Evolutionary conservation across 2,329 filamentous ascomycete species (phyloP).

Genomic region (Macrophomina phaseolina): DNA sequence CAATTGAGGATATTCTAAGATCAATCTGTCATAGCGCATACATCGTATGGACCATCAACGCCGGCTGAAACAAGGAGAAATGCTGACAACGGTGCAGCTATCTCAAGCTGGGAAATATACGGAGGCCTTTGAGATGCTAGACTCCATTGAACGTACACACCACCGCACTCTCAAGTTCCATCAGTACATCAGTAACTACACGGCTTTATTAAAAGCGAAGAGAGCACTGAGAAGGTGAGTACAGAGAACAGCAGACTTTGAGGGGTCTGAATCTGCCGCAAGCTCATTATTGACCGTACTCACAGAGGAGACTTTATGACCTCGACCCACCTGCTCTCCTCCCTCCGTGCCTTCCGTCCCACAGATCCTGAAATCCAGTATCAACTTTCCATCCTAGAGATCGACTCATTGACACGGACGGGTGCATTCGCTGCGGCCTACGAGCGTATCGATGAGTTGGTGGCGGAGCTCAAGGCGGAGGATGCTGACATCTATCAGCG

Average conservation of each 20-base stretch:
- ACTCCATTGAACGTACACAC: conserved; percentile 61
- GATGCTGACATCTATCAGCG: conserved; percentile 70
- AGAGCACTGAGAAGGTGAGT: conserved; percentile 62
- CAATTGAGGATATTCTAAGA: conserved; percentile 80
- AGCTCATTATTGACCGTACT: not conserved
- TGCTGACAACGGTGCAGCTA: conserved; percentile 45
- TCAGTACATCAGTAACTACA: conserved; percentile 73
- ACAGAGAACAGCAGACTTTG: not conserved
- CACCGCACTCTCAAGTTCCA: conserved; percentile 77
- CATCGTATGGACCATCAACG: conserved; percentile 49
- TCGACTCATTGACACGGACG: conserved; percentile 63
- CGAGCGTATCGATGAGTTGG: conserved; percentile 58
- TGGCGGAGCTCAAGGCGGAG: conserved; percentile 58
- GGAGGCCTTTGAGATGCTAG: conserved; percentile 67
- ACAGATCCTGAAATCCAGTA: conserved; percentile 66
- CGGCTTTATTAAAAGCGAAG: conserved; percentile 69
- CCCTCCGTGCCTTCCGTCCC: conserved; percentile 59
- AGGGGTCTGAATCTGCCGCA: not conserved
- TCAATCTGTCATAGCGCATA: conserved; percentile 74
- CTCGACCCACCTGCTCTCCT: conserved; percentile 62
- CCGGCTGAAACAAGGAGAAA: no score
- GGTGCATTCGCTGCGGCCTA: conserved; percentile 61
- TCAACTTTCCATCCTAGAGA: conserved; percentile 63
- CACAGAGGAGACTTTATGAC: conserved; percentile 61
- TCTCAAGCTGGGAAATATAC: conserved; percentile 73